phyloP scores from a whole-genome alignment of 305 asterid genomes.

The Fraxinus velutina region DNA sequence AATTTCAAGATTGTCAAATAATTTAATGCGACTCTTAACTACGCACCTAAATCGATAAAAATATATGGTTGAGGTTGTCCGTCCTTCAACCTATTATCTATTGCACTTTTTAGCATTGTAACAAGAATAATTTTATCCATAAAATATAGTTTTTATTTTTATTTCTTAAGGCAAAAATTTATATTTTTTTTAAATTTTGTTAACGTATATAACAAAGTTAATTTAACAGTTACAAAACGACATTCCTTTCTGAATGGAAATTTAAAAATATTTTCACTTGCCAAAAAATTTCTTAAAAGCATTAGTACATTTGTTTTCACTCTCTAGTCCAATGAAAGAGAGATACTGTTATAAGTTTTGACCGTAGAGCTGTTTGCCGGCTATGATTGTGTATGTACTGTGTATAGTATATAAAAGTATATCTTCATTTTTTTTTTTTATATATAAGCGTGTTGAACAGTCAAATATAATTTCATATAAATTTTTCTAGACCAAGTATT shows the following conservation, averaged over 20 bases:
- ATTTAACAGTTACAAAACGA: not conserved
- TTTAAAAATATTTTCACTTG: not conserved
- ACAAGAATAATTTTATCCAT: too few species aligned
- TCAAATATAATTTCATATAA: conserved; percentile 29
- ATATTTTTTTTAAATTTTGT: not conserved
- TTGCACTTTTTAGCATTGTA: not conserved
- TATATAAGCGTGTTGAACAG: conserved; percentile 47
- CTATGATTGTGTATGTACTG: not conserved
- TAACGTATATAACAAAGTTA: not conserved
- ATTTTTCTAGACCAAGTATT: conserved; percentile 12
- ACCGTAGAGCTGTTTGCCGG: conserved; percentile 28
- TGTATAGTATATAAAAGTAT: not conserved
- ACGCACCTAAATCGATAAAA: not conserved
- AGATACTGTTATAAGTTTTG: conserved; percentile 21
- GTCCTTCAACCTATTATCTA: not conserved
- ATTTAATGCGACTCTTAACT: not conserved
- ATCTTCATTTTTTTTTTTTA: not conserved
- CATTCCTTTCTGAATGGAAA: conserved; percentile 3
- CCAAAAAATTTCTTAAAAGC: not conserved
- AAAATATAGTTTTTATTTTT: too few species aligned
- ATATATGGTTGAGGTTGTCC: not conserved
- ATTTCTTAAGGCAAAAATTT: not conserved
- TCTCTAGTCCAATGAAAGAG: not conserved
- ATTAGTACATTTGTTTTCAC: not conserved
- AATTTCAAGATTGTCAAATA: not conserved